Conservation (phyloP, 1,139 yeast genomes). For the Candida labiduridarum region DNA sequence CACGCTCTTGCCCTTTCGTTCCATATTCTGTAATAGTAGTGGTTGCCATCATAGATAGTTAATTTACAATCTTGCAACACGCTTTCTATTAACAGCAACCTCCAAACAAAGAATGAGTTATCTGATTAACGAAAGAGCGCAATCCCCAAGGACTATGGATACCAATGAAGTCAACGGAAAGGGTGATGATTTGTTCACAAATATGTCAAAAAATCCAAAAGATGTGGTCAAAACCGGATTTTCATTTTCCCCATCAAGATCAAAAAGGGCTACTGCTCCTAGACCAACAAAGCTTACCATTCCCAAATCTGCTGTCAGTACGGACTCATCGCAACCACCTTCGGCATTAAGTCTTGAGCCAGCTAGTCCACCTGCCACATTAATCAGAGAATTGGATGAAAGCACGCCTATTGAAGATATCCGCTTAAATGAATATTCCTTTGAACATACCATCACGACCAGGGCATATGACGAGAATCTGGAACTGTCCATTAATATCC, state of each 20-base stretch:
- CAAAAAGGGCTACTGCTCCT: neutral
- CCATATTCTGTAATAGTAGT: too few species aligned
- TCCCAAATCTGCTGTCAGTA: neutral
- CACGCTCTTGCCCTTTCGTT: too few species aligned
- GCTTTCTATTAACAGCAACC: too few species aligned
- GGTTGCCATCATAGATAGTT: too few species aligned
- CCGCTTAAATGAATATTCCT: slow-evolving; percentile 8
- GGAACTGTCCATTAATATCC: slow-evolving; percentile 9
- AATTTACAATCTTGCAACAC: too few species aligned
- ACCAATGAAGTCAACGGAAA: too few species aligned
- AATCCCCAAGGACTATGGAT: too few species aligned
- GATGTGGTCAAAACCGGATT: too few species aligned
- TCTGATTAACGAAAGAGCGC: too few species aligned
- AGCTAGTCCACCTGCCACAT: neutral
- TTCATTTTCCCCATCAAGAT: neutral
- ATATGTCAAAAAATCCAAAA: too few species aligned
- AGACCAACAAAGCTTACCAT: neutral
- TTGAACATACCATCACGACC: slow-evolving; percentile 12
- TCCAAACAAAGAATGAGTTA: too few species aligned
- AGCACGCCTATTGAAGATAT: slow-evolving; percentile 2
- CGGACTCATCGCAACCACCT: slow-evolving; percentile 7
- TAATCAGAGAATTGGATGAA: neutral
- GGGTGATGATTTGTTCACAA: too few species aligned
- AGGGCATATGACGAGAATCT: slow-evolving; percentile 1
- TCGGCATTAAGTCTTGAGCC: slow-evolving; percentile 11